Percentiles rank a stretch among this genome's conserved stretches.
Conservation (phyloP, 768 basidiomycete genomes). For the Pilatotrama ljubarskyi region DNA sequence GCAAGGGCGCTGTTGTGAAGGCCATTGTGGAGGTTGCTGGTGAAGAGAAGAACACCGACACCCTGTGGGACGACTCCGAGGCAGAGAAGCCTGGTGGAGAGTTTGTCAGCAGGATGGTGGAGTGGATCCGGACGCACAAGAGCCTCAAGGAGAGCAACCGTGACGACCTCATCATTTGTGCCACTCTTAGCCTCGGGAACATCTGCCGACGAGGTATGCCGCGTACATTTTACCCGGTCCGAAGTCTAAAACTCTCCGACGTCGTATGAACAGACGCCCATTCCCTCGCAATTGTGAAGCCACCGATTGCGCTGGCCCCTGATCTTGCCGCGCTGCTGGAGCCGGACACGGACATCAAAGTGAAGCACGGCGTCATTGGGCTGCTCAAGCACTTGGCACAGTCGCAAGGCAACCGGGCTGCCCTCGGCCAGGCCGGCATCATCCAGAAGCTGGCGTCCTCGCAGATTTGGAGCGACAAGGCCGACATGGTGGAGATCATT, state of each 20-base stretch:
- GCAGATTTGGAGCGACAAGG: slow-evolving; percentile 66
- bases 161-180: slow-evolving; percentile 84
- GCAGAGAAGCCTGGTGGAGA: slow-evolving; percentile 60
- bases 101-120: slow-evolving; percentile 71
- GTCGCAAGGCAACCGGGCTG: slow-evolving; percentile 55
- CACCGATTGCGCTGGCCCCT: slow-evolving; percentile 60
- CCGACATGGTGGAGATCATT: slow-evolving; percentile 84
- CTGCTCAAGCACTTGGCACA: slow-evolving; percentile 84
- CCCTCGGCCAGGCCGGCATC: slow-evolving; percentile 62
- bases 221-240: slow-evolving; percentile 2
- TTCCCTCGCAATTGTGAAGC: slow-evolving; percentile 51
- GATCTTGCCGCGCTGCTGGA: slow-evolving; percentile 62
- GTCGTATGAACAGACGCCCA: slow-evolving; percentile 47
- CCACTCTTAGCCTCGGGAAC: slow-evolving; percentile 80
- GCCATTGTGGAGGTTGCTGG: slow-evolving; percentile 84
- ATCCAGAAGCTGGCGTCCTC: slow-evolving; percentile 62
- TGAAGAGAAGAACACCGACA: slow-evolving; percentile 74
- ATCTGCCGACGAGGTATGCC: slow-evolving; percentile 69
- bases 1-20: slow-evolving; percentile 86
- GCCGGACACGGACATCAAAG: slow-evolving; percentile 68
- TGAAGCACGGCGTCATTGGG: slow-evolving; percentile 88
- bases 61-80: slow-evolving; percentile 72
- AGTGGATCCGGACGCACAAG: slow-evolving; percentile 67
- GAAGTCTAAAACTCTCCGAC: slow-evolving; percentile 9
- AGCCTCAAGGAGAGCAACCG: slow-evolving; percentile 41